Evolutionary conservation across 306 rosid species (phyloP), one percentile per base, ranked within the genome.

Genomic region (Gastrolobium bilobum): DNA sequence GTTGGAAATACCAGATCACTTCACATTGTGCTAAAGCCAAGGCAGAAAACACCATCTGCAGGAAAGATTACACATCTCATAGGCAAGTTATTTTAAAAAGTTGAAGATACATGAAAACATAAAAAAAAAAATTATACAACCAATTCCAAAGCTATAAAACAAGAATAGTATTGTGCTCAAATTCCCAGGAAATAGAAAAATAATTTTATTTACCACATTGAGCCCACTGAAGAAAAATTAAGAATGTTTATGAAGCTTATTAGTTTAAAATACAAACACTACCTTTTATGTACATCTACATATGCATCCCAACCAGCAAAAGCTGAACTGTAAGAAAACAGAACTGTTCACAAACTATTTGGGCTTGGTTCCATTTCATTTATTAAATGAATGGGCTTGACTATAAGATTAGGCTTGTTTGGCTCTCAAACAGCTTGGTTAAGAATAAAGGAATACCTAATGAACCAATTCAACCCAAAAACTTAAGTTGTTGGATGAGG

Each of bases 31-130:
- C 94, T 70, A 95, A 95, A 81, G 97, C 97, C 97, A 95, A 86
- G 62, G 99, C 99, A 77, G 99, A 92, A 87, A 92, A 95, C 83
- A 95, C 97, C 98, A 95, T 95, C 99, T 95, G 96, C 61, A 9
- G 37, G 52, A 89, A 69, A 61, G 71, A 83, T 73, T 38, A 78
- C 58, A 75, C 72, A 71, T 82, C 73, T 75, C 84, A 53, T 68
- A n/a, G 60, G 77, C 51, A 68, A 31, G 38, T 13, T 47, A 73
- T 15, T 40, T 66, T 60, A 50, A 48, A 72, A 68, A 42, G 37
- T 26, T 73, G 46, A 72, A 48, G 53, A 76, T 14, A 30, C 20
- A 69, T 31, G 50, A 63, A 71, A 30, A 66, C 39, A 59, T 53
- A 69, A n/a, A 74, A 57, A 63, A 68, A 62, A 57, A 63, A 68